These are phyloP conservation scores for Xylaria sp. DNA, from an alignment of 2,329 filamentous ascomycete species.

Conservation along the genomic window DNA sequence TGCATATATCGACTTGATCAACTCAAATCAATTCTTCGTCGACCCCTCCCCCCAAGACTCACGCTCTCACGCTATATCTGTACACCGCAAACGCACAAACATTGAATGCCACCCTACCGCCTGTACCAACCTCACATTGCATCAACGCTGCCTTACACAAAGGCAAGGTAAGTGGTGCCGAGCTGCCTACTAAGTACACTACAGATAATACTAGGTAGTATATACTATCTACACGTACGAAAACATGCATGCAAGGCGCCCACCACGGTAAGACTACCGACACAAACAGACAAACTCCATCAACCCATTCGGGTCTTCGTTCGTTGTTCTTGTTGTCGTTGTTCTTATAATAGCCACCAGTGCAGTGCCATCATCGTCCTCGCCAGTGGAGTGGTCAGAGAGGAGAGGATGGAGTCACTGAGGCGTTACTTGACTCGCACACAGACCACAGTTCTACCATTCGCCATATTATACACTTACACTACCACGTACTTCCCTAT, in stretches of 20 bases:
- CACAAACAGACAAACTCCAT: neutral
- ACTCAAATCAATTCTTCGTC: slow-evolving; percentile 27
- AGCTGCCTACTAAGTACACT: slow-evolving; percentile 21
- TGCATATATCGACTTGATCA: slow-evolving; percentile 26
- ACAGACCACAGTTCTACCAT: neutral
- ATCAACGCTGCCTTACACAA: slow-evolving; percentile 27
- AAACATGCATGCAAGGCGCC: slow-evolving; percentile 11
- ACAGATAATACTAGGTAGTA: no score
- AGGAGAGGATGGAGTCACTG: neutral
- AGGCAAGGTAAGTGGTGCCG: slow-evolving; percentile 22
- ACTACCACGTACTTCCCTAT: no score
- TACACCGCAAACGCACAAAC: slow-evolving; percentile 14
- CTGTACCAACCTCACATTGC: slow-evolving; percentile 28
- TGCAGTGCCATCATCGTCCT: slow-evolving; percentile 4
- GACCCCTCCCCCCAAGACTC: neutral
- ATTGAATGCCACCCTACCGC: slow-evolving; percentile 22
- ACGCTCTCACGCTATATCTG: neutral
- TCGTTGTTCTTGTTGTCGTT: neutral
- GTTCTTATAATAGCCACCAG: slow-evolving; percentile 16
- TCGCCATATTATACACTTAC: neutral
- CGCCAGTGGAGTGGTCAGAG: neutral
- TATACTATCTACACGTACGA: neutral
- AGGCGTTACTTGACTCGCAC: slow-evolving; percentile 26
- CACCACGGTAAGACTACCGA: neutral
- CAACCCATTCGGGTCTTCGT: slow-evolving; percentile 3